Base-by-base conservation (phyloP, 1,139 yeast species). In the Yamadazyma pseudoaaseri region DNA sequence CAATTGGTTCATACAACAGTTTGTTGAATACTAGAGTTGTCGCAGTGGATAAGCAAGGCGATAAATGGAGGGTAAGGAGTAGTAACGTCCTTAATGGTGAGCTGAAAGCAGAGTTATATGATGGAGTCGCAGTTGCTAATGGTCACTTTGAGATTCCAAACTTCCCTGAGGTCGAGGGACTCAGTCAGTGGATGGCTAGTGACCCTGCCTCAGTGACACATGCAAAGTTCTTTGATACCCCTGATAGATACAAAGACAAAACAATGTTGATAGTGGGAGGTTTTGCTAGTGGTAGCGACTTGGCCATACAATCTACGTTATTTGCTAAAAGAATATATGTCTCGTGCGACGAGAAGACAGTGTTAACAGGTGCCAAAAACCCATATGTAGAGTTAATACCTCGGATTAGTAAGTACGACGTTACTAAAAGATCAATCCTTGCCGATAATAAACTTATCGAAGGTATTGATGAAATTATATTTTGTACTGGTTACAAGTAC, bases 401-500 rank as follows among this genome's bases (percentile, higher is more conserved):
- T 1, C 51, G 58, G 17, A 48, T 72, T 10, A 57, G 54, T 8
- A 43, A 50, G 25, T 62, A 67, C 36, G 54, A 62, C 20, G 47
- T 50, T 13, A 23, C 33, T 3, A 39, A 48, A 20, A 48, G 56
- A 34, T 52, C 70, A 0, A 58, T 58, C 3, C 43, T 41, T 14
- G 56, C 69, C 3, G 52, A 34, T 1, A 35, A 57, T 18, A 66
- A 64, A 10, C 42, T 29, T 2, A 31, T 65, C 9, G 30, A 36
- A 1, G 59, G 49, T 16, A 60, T 73, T 26, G 78, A 73, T 45
- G 33, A 33, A 3, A 50, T 73, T 2, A 52, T 73, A 3, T 70
- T 67, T 42, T 72, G 77, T 48, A 73, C 79, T 2, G 79, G 79
- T 4, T 73, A 71, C 45, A 49, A 66, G 17, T 70, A 69, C 47